Percentiles rank a stretch among this genome's conserved stretches.
These are phyloP conservation scores for Metschnikowia cubensis DNA, from an alignment of 805 yeast species.

Conservation along the genomic window DNA sequence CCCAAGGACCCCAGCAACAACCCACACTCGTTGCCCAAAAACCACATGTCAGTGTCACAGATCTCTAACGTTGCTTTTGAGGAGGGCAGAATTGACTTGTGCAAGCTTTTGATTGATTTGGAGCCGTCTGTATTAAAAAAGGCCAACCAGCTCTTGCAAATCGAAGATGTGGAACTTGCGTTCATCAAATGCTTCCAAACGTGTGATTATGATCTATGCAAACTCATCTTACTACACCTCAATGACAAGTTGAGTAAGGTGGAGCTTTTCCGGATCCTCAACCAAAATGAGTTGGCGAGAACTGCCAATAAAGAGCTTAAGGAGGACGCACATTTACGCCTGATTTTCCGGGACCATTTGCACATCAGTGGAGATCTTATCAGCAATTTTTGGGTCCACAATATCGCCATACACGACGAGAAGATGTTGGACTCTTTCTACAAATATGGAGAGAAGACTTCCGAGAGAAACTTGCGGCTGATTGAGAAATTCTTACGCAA, in stretches of 20 bases:
- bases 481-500: not conserved
- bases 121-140: constrained; percentile 65
- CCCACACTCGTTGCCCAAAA: constrained; percentile 17
- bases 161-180: constrained; percentile 72
- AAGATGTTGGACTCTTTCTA: constrained; percentile 26
- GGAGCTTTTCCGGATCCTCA: constrained; percentile 65
- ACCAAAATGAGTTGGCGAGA: constrained; percentile 37
- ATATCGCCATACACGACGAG: constrained; percentile 24
- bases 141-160: constrained; percentile 54
- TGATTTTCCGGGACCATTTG: constrained; percentile 19
- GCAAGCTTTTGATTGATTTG: constrained; percentile 60
- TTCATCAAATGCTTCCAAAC: constrained; percentile 60
- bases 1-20: constrained; percentile 21
- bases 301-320: constrained; percentile 22
- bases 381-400: constrained; percentile 34
- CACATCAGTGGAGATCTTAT: constrained; percentile 36
- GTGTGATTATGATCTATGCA: constrained; percentile 56
- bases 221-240: constrained; percentile 53
- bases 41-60: constrained; percentile 47
- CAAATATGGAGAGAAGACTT: constrained; percentile 29
- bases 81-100: constrained; percentile 74
- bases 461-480: constrained; percentile 16
- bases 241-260: constrained; percentile 54
- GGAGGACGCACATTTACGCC: constrained; percentile 13
- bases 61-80: constrained; percentile 65